Conservation (phyloP, 2,329 filamentous ascomycete species). For the Calonectria naviculata region DNA sequence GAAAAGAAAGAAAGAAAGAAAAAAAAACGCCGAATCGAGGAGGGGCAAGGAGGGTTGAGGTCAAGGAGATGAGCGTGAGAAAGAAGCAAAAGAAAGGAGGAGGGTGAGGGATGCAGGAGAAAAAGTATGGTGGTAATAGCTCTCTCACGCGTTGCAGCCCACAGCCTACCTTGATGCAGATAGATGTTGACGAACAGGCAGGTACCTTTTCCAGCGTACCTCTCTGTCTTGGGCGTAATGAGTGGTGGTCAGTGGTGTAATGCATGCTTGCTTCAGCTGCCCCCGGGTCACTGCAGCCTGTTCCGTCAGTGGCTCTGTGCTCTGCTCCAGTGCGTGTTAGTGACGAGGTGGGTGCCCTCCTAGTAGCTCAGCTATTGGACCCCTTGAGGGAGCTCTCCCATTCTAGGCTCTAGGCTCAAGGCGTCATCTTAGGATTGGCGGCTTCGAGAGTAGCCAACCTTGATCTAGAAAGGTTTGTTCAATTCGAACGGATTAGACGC, state of each 20-base stretch:
- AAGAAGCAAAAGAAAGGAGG: neutral
- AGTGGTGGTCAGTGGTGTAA: conserved; percentile 8
- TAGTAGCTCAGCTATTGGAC: neutral
- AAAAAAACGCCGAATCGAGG: neutral
- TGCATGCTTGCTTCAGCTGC: neutral
- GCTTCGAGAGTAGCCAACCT: conserved; percentile 11
- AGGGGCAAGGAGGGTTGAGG: neutral
- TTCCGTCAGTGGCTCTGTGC: conserved; percentile 6
- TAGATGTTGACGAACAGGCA: neutral
- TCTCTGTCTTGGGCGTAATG: neutral
- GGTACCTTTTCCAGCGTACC: neutral
- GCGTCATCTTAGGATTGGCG: conserved; percentile 14
- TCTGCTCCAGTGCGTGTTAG: conserved; percentile 7
- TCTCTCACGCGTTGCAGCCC: neutral
- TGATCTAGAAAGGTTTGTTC: neutral
- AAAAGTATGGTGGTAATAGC: conserved; percentile 8
- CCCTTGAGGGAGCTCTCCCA: neutral
- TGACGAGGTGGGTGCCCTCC: neutral
- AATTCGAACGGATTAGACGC: neutral
- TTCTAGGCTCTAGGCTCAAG: conserved; percentile 10
- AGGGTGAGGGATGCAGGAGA: neutral
- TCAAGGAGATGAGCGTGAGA: neutral
- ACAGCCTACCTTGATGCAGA: neutral
- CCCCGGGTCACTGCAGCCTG: neutral
- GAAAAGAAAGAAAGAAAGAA: conserved; percentile 3